Percentiles rank a stretch among this genome's conserved stretches.
Conservation (phyloP, 176 grass and related monocot species). For the Melocanna baccifera region DNA sequence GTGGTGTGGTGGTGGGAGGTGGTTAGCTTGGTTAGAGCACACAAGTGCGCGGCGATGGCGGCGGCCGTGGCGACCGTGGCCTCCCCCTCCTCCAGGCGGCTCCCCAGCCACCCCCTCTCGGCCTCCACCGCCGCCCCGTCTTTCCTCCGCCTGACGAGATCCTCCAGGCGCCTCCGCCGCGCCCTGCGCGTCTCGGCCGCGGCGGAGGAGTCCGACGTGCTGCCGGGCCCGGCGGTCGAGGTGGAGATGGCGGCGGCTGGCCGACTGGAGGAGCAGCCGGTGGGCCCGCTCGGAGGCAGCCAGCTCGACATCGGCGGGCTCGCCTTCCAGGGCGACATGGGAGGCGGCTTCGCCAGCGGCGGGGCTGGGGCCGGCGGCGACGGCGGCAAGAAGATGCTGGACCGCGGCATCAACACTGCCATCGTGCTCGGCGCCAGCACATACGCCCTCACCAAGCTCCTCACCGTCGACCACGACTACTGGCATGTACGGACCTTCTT, state of each 20-base stretch:
- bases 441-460: slow-evolving; percentile 87
- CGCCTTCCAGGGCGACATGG: slow-evolving; percentile 48
- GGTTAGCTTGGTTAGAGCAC: background rate
- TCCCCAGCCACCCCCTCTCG: background rate
- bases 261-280: slow-evolving; percentile 39
- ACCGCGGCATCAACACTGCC: slow-evolving; percentile 70
- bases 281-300: background rate
- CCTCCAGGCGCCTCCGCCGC: slow-evolving; percentile 12
- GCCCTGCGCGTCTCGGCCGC: slow-evolving; percentile 7
- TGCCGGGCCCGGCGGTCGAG: slow-evolving; percentile 17
- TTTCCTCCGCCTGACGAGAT: background rate
- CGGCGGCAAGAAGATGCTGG: slow-evolving; percentile 41
- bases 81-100: slow-evolving; percentile 27
- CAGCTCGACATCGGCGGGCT: slow-evolving; percentile 45
- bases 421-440: slow-evolving; percentile 91
- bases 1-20: background rate
- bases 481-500: slow-evolving; percentile 68
- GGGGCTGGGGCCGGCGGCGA: background rate
- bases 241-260: slow-evolving; percentile 4
- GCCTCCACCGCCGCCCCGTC: background rate
- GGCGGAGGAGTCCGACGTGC: slow-evolving; percentile 25
- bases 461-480: slow-evolving; percentile 92
- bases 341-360: slow-evolving; percentile 14
- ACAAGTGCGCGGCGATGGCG: background rate
- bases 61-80: slow-evolving; percentile 19